Evolutionary conservation across 1,284 basidiomycete species (phyloP).

Genomic region (Waitea zeae): DNA sequence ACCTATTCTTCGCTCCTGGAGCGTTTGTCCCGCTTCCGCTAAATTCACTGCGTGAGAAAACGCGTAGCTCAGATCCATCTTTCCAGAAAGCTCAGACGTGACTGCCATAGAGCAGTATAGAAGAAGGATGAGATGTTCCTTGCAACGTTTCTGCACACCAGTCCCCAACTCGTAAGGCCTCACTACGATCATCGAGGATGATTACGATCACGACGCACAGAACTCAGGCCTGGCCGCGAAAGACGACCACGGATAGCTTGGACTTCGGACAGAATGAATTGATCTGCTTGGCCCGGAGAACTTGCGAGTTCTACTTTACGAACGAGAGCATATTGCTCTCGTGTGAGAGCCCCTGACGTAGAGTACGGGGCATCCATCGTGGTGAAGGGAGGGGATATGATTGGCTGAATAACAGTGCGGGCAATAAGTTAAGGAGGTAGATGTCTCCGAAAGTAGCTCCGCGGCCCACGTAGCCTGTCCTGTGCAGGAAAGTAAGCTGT

Average conservation of each 20-base stretch:
- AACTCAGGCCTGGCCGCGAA: conserved; percentile 23
- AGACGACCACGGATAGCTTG: conserved; percentile 33
- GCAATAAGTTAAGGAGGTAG: too few species aligned
- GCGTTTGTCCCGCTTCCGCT: conserved; percentile 41
- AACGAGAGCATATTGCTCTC: conserved; percentile 55
- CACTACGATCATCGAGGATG: too few species aligned
- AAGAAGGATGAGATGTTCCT: conserved; percentile 42
- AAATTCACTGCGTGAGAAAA: conserved; percentile 54
- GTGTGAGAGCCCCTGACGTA: conserved; percentile 56
- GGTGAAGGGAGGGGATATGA: too few species aligned
- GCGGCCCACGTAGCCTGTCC: too few species aligned
- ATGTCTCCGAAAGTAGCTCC: too few species aligned
- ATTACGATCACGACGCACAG: conserved; percentile 37
- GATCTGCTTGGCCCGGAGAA: conserved; percentile 37
- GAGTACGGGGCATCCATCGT: too few species aligned
- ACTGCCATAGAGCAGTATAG: conserved; percentile 48
- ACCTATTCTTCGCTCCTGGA: conserved; percentile 59
- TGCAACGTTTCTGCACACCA: conserved; percentile 29
- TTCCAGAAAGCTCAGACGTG: conserved; percentile 19
- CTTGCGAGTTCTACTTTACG: conserved; percentile 44
- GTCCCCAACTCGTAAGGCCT: conserved; percentile 8
- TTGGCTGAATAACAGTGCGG: too few species aligned
- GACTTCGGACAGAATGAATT: conserved; percentile 37
- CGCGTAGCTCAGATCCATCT: conserved; percentile 37
- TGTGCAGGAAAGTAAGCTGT: too few species aligned